Percentiles rank a stretch among this genome's conserved stretches.
These are phyloP conservation scores for Tylopilus plumbeoviolaceoides DNA, from an alignment of 768 basidiomycete species.

Conservation along the genomic window DNA sequence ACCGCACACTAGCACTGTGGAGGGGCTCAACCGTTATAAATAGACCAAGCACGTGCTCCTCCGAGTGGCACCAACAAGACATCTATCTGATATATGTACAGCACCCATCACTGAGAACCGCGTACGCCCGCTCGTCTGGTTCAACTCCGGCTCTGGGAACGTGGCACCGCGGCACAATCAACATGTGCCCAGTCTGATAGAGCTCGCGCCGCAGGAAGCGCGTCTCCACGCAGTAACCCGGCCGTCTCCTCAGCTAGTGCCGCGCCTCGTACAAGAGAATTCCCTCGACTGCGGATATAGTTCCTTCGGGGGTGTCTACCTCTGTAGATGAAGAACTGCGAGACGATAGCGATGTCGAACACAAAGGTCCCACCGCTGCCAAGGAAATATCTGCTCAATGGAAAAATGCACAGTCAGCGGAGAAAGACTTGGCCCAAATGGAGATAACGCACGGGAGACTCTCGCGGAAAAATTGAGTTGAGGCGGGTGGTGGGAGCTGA, in stretches of 20 bases:
- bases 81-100: conserved; percentile 6
- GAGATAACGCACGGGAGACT: conserved; percentile 69
- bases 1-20: neutral
- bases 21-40: neutral
- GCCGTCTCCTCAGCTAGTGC: conserved; percentile 45
- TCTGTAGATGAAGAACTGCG: conserved; percentile 79
- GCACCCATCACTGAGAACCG: neutral
- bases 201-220: conserved; percentile 28
- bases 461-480: conserved; percentile 68
- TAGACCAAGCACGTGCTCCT: conserved; percentile 14
- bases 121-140: neutral
- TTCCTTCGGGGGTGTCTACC: conserved; percentile 37
- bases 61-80: neutral
- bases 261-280: conserved; percentile 23
- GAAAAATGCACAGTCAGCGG: neutral
- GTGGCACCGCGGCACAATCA: conserved; percentile 17
- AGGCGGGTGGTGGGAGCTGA: conserved; percentile 51
- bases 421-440: neutral
- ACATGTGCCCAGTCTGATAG: conserved; percentile 23
- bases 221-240: conserved; percentile 44
- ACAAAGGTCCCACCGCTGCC: conserved; percentile 91
- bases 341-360: conserved; percentile 90
- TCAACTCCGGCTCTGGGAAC: conserved; percentile 39
- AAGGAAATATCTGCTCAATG: conserved; percentile 63
- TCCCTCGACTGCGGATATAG: conserved; percentile 23